phyloP scores from a whole-genome alignment of 1,284 basidiomycete species.

The Austroboletus novae-zelandiae region DNA sequence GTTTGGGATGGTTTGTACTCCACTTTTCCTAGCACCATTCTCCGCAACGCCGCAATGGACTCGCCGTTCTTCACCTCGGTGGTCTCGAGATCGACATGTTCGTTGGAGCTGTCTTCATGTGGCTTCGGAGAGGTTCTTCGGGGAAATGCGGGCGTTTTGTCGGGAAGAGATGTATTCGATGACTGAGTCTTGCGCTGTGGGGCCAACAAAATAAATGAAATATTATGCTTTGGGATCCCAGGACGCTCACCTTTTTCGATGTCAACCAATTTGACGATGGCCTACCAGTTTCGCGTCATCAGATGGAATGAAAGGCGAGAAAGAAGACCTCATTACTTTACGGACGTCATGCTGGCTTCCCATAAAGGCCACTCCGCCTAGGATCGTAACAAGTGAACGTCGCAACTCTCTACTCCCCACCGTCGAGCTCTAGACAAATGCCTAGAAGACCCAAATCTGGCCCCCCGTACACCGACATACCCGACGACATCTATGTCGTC shows the following conservation, averaged over 20 bases:
- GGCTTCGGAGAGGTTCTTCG: not conserved
- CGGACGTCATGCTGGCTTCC: not conserved
- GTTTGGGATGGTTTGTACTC: slow-evolving; percentile 42
- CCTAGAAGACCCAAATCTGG: slow-evolving; percentile 23
- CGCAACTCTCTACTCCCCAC: too few relatives aligned
- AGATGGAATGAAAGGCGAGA: not conserved
- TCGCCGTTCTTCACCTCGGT: slow-evolving; percentile 43
- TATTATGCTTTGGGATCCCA: too few relatives aligned
- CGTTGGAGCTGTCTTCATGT: not conserved
- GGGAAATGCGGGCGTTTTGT: not conserved
- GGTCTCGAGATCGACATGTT: slow-evolving; percentile 24
- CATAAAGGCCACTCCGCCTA: not conserved
- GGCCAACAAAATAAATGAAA: too few relatives aligned
- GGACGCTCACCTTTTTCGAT: slow-evolving; percentile 41
- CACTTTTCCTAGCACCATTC: slow-evolving; percentile 51
- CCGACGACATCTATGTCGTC: slow-evolving; percentile 23
- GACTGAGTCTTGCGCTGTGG: slow-evolving; percentile 22
- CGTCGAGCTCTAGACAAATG: slow-evolving; percentile 9
- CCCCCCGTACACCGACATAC: slow-evolving; percentile 27
- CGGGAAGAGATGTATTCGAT: not conserved
- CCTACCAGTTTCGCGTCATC: slow-evolving; percentile 1
- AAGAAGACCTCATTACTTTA: slow-evolving; percentile 19
- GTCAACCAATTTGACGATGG: slow-evolving; percentile 53
- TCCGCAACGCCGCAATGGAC: slow-evolving; percentile 43
- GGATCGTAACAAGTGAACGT: too few relatives aligned